Base-by-base conservation (phyloP, 345 rosid species). In the Camelina hispida region DNA sequence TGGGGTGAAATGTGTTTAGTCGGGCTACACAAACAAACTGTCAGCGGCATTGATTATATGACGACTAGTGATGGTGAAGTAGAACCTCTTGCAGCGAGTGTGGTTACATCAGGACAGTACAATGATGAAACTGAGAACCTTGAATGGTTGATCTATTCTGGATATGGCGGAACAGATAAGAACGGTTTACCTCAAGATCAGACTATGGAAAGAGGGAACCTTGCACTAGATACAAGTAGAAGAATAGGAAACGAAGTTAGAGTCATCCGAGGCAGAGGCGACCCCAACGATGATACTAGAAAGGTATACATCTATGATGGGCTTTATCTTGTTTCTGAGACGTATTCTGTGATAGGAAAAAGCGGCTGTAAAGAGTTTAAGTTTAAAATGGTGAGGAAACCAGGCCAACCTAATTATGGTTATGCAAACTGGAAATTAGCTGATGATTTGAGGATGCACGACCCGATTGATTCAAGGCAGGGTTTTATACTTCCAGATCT, bases 251-350 rank as follows among this genome's bases (percentile, higher is more conserved):
- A 81, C 23, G 86, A 82, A 30, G 85, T 89, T 11, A 83, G 97
- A 75, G 93, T 91, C 9, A 73, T 89, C n/a, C 84, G 89, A 30
- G 96, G 96, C 18, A 37, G 79, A 73, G 71, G 61, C 20, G 85
- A 91, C 72, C 37, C 50, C 0, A 17, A 20, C 0, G 60, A 68
- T 60, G 66, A 61, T 2, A 40, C 40, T 0, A 30, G 68, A 16
- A 89, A 83, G 68, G 47, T 85, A 2, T 88, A 85, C 17, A 50
- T 87, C 15, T 89, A 88, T 44, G 96, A 89, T 43, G 93, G 96
- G 2, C 84, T 90, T 3, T 57, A 32, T 5, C 1, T 9, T 2
- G 62, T 32, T 32, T 4, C 15, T 32, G 15, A 57, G 2, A 1
- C 0, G 1, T 3, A 7, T 22, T 9, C 1, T 0, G 23, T 16